Base-by-base conservation (phyloP, 169 alveolate species). In the Cryptosporidium ubiquitum region DNA sequence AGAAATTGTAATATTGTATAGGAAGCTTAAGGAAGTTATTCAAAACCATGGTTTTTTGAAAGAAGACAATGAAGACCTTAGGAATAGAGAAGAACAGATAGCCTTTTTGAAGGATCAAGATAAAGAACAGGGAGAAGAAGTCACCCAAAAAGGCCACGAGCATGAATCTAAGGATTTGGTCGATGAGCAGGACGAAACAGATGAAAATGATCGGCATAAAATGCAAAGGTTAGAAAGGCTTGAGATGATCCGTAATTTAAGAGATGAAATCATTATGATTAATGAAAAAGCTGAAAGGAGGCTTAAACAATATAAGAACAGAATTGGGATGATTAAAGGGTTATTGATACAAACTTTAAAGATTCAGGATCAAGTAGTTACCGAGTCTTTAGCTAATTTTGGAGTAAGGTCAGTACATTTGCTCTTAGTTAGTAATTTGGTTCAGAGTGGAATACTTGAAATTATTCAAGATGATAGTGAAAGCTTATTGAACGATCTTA, bases 381-480 rank as follows among this genome's bases (percentile, higher is more conserved):
- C 52, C 3, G 89, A 79, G 44, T 79, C 89, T 26, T 26, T 79
- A n/a, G 49, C 64, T 5, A 40, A n/a, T 18, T 79, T 79, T 47
- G 89, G 89, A 42, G 49, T 61, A 44, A 79, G 68, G 44, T 79
- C 89, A n/a, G 75, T 66, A 5, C 89, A 79, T 64, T 61, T 79
- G 69, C 18, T 64, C 60, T 64, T 79, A 64, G 75, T 79, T 39
- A 40, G 75, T 79, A 40, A 47, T 14, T 40, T 79, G 51, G 49
- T 61, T 44, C 55, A 14, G 12, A 47, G 64, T 44, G 89, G 89
- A 79, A n/a, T 79, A 40, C 49, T 79, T 51, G 75, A 64, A 39
- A 79, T 79, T 18, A 18, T 79, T 39, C 75, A 79, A 39, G 89
- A 79, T 31, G 89, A 79, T 29, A 42, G 42, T 29, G 49, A 39